phyloP scores from a whole-genome alignment of 2,329 filamentous ascomycete species.

The Penicillium paneum region DNA sequence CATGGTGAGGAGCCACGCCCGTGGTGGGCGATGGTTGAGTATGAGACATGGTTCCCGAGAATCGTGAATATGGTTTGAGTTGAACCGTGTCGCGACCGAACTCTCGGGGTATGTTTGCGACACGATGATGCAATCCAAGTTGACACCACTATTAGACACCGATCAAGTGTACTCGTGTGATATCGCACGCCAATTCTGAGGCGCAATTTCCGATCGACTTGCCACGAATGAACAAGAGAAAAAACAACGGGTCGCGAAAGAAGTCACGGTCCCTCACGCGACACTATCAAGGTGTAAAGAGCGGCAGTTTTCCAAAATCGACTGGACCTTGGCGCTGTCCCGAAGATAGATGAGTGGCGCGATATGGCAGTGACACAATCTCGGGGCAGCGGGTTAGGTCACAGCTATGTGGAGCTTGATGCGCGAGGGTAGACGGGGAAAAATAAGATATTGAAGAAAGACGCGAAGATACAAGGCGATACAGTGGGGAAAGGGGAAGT shows the following conservation, averaged over 20 bases:
- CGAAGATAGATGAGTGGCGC: constrained; percentile 6
- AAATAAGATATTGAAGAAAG: constrained; percentile 3
- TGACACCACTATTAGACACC: neutral
- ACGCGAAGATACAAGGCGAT: constrained; percentile 4
- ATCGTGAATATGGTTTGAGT: constrained; percentile 10
- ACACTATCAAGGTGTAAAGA: constrained; percentile 9
- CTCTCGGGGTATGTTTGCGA: constrained; percentile 21
- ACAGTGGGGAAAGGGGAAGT: constrained; percentile 6
- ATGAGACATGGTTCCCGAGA: constrained; percentile 60
- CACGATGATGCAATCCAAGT: constrained; percentile 33
- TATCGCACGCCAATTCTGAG: neutral
- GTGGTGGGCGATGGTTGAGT: constrained; percentile 79
- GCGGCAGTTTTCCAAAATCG: constrained; percentile 1
- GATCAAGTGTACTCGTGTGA: neutral
- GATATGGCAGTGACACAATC: constrained; percentile 6
- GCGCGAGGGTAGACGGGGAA: constrained; percentile 4
- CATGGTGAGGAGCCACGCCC: constrained; percentile 64
- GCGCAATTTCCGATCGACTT: neutral
- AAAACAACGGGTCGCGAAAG: neutral
- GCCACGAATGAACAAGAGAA: neutral
- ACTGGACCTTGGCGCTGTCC: constrained; percentile 1
- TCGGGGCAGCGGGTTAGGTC: constrained; percentile 6
- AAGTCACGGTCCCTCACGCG: constrained; percentile 2
- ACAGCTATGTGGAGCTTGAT: constrained; percentile 7
- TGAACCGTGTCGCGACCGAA: constrained; percentile 22